phyloP scores from a whole-genome alignment of 2,329 filamentous ascomycete genomes.

The Claviceps paspali region DNA sequence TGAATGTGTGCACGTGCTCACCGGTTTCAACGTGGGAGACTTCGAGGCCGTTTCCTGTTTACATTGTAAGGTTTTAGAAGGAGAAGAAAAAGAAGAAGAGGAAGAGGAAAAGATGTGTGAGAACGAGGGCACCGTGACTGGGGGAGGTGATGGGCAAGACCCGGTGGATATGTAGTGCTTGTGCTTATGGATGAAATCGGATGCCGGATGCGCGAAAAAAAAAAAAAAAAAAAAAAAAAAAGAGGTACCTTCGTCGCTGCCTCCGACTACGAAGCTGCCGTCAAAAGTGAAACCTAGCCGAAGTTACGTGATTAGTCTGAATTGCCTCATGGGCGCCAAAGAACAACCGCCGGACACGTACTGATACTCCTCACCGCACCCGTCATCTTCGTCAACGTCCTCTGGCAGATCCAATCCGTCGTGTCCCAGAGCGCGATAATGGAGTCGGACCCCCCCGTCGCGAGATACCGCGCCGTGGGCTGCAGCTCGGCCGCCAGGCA shows the following conservation, averaged over 20 bases:
- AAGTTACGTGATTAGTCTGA: too few species aligned
- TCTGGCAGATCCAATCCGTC: conserved; percentile 58
- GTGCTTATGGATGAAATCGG: too few species aligned
- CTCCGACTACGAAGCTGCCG: conserved; percentile 58
- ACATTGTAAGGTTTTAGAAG: too few species aligned
- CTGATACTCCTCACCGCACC: conserved; percentile 56
- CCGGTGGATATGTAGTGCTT: too few species aligned
- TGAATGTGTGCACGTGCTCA: conserved; percentile 56
- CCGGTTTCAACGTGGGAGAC: conserved; percentile 61
- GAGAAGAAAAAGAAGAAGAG: too few species aligned
- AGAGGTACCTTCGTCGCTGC: conserved; percentile 50
- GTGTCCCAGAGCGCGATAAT: conserved; percentile 69
- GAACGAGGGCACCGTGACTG: too few species aligned
- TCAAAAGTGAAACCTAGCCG: conserved; percentile 68
- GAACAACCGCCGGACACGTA: conserved; percentile 18
- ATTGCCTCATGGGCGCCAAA: too few species aligned
- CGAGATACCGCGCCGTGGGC: conserved; percentile 55
- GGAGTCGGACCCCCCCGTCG: conserved; percentile 61
- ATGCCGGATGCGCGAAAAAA: background rate
- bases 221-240: background rate
- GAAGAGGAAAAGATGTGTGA: too few species aligned
- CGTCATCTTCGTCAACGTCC: conserved; percentile 53
- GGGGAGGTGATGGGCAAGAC: too few species aligned
- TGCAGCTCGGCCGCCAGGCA: conserved; percentile 55
- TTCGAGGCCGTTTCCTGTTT: conserved; percentile 43